Evolutionary conservation across 179 eudicot genomes (phyloP), one percentile per base, ranked within the genome.

Genomic region (Actinidia chinensis): DNA sequence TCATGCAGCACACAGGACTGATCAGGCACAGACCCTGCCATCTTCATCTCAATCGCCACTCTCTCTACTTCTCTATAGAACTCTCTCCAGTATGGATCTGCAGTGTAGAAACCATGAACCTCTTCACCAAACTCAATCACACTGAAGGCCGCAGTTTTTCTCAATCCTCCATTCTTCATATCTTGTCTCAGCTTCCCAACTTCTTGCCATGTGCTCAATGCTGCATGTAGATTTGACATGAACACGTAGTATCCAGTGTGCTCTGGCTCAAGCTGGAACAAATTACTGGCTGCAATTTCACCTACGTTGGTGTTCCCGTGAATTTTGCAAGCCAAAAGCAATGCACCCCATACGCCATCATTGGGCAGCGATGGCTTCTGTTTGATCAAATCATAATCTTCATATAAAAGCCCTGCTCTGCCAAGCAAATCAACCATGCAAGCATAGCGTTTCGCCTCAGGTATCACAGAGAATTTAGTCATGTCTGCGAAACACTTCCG

Each of bases 391-490:
- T 74, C 79, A 56, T 73, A 74, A 25, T 79, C 82, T 82, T 82
- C 84, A 13, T 74, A 9, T 43, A 82, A 68, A 23, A 65, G 75
- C 36, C 84, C 84, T 6, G 81, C 82, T 59, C 84, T 81, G 8
- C 81, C 83, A 69, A 76, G 76, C 79, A 80, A 68, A 76, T 80
- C 83, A 76, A 80, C 79, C 83, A 80, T 76, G 76, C 83, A 80
- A 59, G 83, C 83, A 70, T 76, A 80, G 67, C 76, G 83, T 59
- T 80, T 76, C 6, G 76, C 54, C 72, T 76, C 79, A 14, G 76
- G 76, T 59, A 54, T 61, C 52, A 76, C 76, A 18, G 33, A 74
- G 59, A 74, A 78, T 59, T 67, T 78, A 46, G 76, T 13, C 82
- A 82, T 78, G 23, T 74, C 79, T 47, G 50, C 17, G 51, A 82